phyloP scores from a whole-genome alignment of 805 yeast species.

The Starmerella bombi region DNA sequence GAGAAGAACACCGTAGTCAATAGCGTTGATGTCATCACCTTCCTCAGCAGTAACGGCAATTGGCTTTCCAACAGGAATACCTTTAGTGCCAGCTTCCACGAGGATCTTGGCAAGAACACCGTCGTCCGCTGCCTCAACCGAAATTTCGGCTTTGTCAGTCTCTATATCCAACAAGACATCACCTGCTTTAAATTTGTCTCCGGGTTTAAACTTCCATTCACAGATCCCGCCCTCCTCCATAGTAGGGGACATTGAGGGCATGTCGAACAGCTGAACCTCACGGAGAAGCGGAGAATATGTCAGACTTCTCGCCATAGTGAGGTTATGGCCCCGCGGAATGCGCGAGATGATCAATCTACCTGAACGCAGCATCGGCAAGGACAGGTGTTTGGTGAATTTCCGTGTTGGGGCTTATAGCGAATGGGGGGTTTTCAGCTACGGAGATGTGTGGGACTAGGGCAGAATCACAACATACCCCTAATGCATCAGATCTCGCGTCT shows the following conservation, averaged over 20 bases:
- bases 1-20: constrained; percentile 43
- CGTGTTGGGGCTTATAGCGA: too few relatives aligned
- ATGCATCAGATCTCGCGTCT: too few relatives aligned
- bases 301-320: too few relatives aligned
- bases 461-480: too few relatives aligned
- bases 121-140: constrained; percentile 91
- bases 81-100: constrained; percentile 57
- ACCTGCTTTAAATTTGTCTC: constrained; percentile 63
- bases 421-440: too few relatives aligned
- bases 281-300: not conserved
- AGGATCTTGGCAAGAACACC: constrained; percentile 73
- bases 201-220: constrained; percentile 72
- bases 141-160: constrained; percentile 97
- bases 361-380: too few relatives aligned
- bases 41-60: constrained; percentile 83
- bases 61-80: constrained; percentile 71
- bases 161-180: constrained; percentile 96
- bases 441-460: too few relatives aligned
- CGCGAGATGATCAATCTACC: too few relatives aligned
- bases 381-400: too few relatives aligned
- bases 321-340: too few relatives aligned
- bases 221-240: constrained; percentile 93
- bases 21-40: constrained; percentile 60
- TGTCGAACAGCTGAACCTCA: constrained; percentile 37
- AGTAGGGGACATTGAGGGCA: constrained; percentile 99